Percentiles rank a stretch among this genome's conserved stretches.
Conservation (phyloP, 768 basidiomycete genomes). For the Macrocybe gigantea region DNA sequence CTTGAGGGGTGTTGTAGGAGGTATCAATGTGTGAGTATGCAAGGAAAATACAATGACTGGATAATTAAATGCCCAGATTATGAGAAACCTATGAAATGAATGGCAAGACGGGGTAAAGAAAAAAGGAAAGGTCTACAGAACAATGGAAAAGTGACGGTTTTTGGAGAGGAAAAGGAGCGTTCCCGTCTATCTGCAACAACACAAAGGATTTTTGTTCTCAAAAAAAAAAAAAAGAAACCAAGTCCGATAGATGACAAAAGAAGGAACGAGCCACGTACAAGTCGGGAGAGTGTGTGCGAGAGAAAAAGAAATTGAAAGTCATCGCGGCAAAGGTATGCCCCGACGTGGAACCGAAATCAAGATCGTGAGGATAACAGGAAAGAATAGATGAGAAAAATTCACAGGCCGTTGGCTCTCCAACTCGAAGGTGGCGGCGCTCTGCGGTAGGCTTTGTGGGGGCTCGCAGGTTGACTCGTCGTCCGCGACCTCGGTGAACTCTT, state of each 20-base stretch:
- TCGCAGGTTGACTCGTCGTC: conserved; percentile 42
- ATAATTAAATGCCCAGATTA: conserved; percentile 15
- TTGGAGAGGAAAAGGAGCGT: too few relatives aligned
- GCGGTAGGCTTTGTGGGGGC: conserved; percentile 18
- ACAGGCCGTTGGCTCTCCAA: conserved; percentile 42
- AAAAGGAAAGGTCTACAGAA: too few relatives aligned
- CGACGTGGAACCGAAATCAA: conserved; percentile 2
- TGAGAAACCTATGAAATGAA: conserved; percentile 1
- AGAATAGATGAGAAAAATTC: conserved; percentile 4
- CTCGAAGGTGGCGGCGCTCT: conserved; percentile 55
- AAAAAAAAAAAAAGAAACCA: background rate
- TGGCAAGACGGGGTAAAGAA: too few relatives aligned
- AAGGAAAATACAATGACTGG: conserved; percentile 14
- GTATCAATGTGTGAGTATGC: conserved; percentile 18
- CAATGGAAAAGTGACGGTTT: too few relatives aligned
- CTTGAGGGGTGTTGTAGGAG: background rate
- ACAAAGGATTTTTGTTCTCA: conserved; percentile 9
- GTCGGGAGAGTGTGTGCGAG: background rate
- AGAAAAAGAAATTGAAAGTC: conserved; percentile 2
- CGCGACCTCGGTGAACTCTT: conserved; percentile 23
- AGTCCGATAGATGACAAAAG: conserved; percentile 14
- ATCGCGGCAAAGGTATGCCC: background rate
- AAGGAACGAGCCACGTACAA: background rate
- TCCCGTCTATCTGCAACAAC: background rate
- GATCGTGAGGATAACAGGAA: conserved; percentile 7